Evolutionary conservation across 75 land plant species (phyloP), one percentile per base, ranked within the genome.

Genomic region (Adiantum capillusveneris): DNA sequence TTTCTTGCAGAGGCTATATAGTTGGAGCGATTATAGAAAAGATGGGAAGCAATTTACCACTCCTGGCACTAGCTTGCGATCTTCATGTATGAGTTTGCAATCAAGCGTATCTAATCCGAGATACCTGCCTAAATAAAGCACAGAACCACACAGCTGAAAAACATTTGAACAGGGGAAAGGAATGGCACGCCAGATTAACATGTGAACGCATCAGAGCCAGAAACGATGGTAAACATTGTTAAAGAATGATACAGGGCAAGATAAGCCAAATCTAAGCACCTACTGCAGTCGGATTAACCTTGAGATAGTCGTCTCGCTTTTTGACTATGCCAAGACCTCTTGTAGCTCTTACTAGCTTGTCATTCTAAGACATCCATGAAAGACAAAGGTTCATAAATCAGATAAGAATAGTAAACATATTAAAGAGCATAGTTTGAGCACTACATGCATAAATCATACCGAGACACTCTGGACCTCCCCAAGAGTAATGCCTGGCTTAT

Each of bases 51-150:
- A n/a, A n/a, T 90, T 79, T 79, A 92, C 95, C 54, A 88, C 90
- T 22, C 97, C 97, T 53, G 97, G 97, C 67, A 79, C 62, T 65
- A 92, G 71, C 7, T 81, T 81, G 29, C 78, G 76, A 64, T 74
- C 72, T 50, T 74, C 50, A 45, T 68, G 56, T 43, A 92, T 64
- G 21, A 44, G 66, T 26, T 83, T 54, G 49, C 81, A 85, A 66
- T 92, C 97, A 76, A 88, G 95, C 56, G 85, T 77, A 79, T 92
- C 97, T 95, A 92, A 80, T 56, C 97, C 97, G 17, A 92, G 74
- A 71, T 92, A 92, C 60, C 88, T 95, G 48, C 97, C 96, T 90
- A 73, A 14, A 43, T 6, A 34, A 34, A 34, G 7, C 3, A 34
- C 3, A 34, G 9, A 9, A 5, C 3, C 3, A 34, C 3, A 9